Evolutionary conservation across 371 early-diverging fungal genomes (phyloP), one percentile per base, ranked within the genome.

Genomic region (Parasitella parasitica): DNA sequence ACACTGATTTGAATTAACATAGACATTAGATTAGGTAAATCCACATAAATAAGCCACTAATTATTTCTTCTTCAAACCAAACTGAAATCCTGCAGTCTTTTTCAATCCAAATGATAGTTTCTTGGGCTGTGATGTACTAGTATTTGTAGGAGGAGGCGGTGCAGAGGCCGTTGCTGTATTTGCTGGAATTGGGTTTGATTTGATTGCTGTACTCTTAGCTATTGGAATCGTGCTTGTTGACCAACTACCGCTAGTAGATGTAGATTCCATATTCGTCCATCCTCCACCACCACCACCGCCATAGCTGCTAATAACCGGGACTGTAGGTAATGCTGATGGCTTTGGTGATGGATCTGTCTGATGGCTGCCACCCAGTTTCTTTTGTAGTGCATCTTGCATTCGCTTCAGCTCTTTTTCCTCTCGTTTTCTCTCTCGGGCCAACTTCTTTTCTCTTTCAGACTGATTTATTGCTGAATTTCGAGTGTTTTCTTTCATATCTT

Each of bases 401-500:
- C 86, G 65, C 32, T 83, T 80, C 58, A 89, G 48, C 57, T 91
- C 92, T 20, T 77, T 70, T 67, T 90, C 90, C 70, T 90, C 90
- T 28, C 90, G 61, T 59, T 76, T 81, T 26, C 78, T 79, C 48
- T 91, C 92, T 61, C 85, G 80, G 49, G 88, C 89, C n/a, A 82
- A 73, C 51, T 76, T 71, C 64, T 81, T 86, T 53, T 80, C 78
- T 37, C 69, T 66, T 22, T 67, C 75, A 6, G 72, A 68, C 24
- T 63, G 80, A 18, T 66, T 68, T 27, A 73, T 64, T 5, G 54
- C 69, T 1, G 77, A 73, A 28, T 77, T 78, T n/a, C 80, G 72
- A 11, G 80, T 71, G 7, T 65, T 70, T 16, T 88, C 84, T 63
- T 87, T 84, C 92, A 91, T 89, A 34, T 91, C 92, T 62, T 89